These are phyloP conservation scores for Russula griseocarnosa DNA, from an alignment of 768 basidiomycete genomes.

Conservation along the genomic window DNA sequence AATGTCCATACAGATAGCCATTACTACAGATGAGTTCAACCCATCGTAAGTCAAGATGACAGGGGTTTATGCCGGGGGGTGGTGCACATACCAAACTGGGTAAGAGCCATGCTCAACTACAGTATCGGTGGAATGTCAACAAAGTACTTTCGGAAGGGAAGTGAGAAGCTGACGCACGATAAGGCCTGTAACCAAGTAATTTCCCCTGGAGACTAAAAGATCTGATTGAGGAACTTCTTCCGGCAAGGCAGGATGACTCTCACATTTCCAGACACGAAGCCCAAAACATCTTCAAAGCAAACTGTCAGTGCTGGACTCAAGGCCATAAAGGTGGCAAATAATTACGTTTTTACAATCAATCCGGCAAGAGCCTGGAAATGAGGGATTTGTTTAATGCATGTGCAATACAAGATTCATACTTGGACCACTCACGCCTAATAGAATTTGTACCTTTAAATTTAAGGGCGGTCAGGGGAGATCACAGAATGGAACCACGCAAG, in stretches of 20 bases:
- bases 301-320: constrained; percentile 1
- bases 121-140: constrained; percentile 1
- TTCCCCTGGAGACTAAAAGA: constrained; percentile 23
- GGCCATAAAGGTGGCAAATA: neutral
- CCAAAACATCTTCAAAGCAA: constrained; percentile 20
- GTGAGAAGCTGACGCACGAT: constrained; percentile 18
- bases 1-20: constrained; percentile 12
- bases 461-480: constrained; percentile 1
- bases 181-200: constrained; percentile 22
- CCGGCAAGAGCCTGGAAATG: constrained; percentile 18
- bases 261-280: constrained; percentile 29
- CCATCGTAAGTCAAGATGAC: neutral
- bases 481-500: neutral
- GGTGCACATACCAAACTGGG: constrained; percentile 24
- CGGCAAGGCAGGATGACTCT: neutral
- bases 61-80: neutral
- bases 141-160: neutral
- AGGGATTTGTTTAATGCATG: neutral
- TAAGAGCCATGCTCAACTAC: constrained; percentile 23
- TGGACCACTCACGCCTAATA: constrained; percentile 21
- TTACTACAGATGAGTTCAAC: neutral
- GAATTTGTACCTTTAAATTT: constrained; percentile 20
- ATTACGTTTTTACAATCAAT: constrained; percentile 25
- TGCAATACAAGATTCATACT: neutral
- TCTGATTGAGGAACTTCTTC: neutral